phyloP scores from a whole-genome alignment of 2,329 filamentous ascomycete genomes.

The Cordyceps pruinosa region DNA sequence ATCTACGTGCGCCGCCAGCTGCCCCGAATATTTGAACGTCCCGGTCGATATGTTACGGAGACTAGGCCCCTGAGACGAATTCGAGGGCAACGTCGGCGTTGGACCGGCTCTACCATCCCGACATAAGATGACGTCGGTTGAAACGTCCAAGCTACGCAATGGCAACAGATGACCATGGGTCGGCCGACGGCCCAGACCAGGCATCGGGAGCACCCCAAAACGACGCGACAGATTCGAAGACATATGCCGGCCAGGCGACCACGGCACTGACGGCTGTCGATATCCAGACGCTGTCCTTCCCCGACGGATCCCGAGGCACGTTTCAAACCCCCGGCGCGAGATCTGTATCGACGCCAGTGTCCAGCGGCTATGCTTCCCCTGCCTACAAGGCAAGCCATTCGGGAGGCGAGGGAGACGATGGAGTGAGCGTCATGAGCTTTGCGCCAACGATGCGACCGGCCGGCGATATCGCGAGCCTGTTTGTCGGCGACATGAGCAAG shows the following conservation, averaged over 20 bases:
- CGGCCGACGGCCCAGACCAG: constrained; percentile 41
- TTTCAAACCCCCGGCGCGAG: constrained; percentile 40
- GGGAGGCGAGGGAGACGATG: constrained; percentile 51
- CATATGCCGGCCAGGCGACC: constrained; percentile 60
- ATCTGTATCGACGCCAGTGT: constrained; percentile 30
- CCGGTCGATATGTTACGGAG: neutral
- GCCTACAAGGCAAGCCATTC: constrained; percentile 24
- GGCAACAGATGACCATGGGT: constrained; percentile 20
- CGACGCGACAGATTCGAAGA: constrained; percentile 30
- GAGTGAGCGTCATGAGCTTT: constrained; percentile 59
- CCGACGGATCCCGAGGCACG: constrained; percentile 60
- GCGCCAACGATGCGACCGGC: constrained; percentile 55
- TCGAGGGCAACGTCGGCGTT: constrained; percentile 15
- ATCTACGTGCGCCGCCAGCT: neutral
- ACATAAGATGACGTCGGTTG: constrained; percentile 12
- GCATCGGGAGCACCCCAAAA: constrained; percentile 43
- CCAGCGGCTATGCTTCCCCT: constrained; percentile 36
- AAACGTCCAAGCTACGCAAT: constrained; percentile 5
- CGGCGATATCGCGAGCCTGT: constrained; percentile 73
- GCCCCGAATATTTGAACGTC: neutral
- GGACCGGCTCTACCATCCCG: constrained; percentile 18
- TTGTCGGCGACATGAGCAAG: constrained; percentile 62
- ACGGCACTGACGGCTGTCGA: constrained; percentile 79
- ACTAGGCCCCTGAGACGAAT: constrained; percentile 6
- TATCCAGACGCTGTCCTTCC: constrained; percentile 68